Conservation (phyloP, 192 early-diverging fungal genomes). For the Pilobolus umbonatus region DNA sequence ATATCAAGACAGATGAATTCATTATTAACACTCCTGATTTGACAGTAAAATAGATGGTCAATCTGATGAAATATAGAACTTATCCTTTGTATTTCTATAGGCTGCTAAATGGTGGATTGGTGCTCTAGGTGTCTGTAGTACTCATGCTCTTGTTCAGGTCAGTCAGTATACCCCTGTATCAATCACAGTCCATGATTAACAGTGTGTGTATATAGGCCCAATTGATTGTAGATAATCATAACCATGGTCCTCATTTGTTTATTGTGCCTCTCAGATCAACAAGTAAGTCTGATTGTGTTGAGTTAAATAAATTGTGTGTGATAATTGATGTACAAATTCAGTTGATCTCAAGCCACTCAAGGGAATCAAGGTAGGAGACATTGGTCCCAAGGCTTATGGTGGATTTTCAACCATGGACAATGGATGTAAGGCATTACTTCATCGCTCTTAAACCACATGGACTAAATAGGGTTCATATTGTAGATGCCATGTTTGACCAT, state of each 20-base stretch:
- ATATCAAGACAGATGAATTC: slow-evolving; percentile 73
- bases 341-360: slow-evolving; percentile 62
- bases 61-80: background rate
- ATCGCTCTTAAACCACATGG: background rate
- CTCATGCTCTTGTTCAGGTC: slow-evolving; percentile 79
- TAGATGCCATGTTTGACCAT: slow-evolving; percentile 61
- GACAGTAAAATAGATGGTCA: slow-evolving; percentile 23
- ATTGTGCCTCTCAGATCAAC: slow-evolving; percentile 74
- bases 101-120: slow-evolving; percentile 80
- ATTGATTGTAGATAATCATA: slow-evolving; percentile 63
- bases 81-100: background rate
- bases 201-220: no score
- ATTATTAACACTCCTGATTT: slow-evolving; percentile 65
- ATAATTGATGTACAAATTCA: background rate
- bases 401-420: slow-evolving; percentile 74
- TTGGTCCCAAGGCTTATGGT: slow-evolving; percentile 74
- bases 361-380: slow-evolving; percentile 73
- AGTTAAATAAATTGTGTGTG: background rate
- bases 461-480: background rate
- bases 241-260: slow-evolving; percentile 68
- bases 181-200: background rate
- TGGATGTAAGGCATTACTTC: slow-evolving; percentile 64
- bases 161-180: slow-evolving; percentile 2
- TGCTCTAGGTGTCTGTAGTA: slow-evolving; percentile 61
- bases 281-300: slow-evolving; percentile 1